Evolutionary conservation across 2,329 filamentous ascomycete genomes (phyloP), one percentile per base, ranked within the genome.

Genomic region (Aureobasidium sp.): DNA sequence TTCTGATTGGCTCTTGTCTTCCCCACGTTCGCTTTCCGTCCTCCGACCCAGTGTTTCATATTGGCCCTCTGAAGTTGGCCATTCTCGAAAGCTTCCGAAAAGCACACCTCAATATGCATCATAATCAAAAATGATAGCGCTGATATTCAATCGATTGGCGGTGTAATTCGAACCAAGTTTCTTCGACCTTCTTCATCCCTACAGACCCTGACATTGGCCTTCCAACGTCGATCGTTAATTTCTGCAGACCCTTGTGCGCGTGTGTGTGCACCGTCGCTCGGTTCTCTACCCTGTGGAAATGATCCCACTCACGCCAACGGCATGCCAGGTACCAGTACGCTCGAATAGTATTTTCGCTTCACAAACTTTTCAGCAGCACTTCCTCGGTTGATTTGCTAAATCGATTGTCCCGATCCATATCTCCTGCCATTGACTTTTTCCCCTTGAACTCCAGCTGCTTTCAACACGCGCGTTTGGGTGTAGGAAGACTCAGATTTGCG

Each of bases 231-330:
- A 39, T 48, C 41, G 55, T 39, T 58, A 47, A 58, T 58, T 58
- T 58, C 55, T 58, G 55, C 42, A 58, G 55, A 48, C 55, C 55
- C 55, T 58, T 34, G 39, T 56, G 47, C 47, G 20, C n/a, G 39
- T 47, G 39, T 57, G 53, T 47, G 55, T 34, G 55, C 55, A 44
- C 53, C 34, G 32, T 34, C n/a, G 53, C 55, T 58, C 55, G 55
- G 41, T 58, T 58, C 41, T 58, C 55, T 58, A 42, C 55, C 55
- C 55, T 58, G 55, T 58, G 55, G 55, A 48, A 47, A 58, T 58
- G 53, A 56, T 56, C 37, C 17, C 55, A 47, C 13, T 2, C 20
- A 37, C 42, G 37, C 39, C 53, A 56, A 46, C 53, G 41, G 39
- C 27, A 44, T 46, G 39, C 39, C 53, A 44, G 53, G 53, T 46